Evolutionary conservation across 306 rosid species (phyloP), one percentile per base, ranked within the genome.

Genomic region (Prunus mongolica): DNA sequence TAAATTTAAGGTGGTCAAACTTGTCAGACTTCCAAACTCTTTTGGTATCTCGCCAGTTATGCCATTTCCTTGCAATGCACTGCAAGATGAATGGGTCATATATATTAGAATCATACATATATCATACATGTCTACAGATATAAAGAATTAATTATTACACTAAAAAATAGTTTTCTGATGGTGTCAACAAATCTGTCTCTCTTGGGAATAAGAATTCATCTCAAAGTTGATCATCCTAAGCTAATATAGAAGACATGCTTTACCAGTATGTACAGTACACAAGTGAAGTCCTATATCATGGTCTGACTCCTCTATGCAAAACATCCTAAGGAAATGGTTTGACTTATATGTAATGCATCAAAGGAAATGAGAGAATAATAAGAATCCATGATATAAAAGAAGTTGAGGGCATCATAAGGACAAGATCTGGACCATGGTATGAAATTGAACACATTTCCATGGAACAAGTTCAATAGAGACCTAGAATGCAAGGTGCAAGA

Each of bases 21-120:
- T 91, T 55, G 87, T 87, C 74, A 96, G 76, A 79, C 89, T 87
- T 74, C 98, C 99, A 13, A 91, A 77, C 79, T 91, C 97, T 81
- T 87, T 72, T 14, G 99, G 98, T 77, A 96, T 89, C 45, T 46
- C 81, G 16, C 98, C 99, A 27, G 87, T 84, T 58, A 96, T 93
- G 61, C 73, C 82, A 89, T 96, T 96, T 72, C 97, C 96, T 86
- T 88, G 97, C 83, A 96, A 86, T 45, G 88, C 78, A 77, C 99
- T 96, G 91, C 82, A 78, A 20, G 60, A 82, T 24, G 32, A 76
- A 86, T 52, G 74, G 52, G 81, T 68, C 14, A 64, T 66, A 63
- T 63, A 67, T 38, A 69, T 80, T 54, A 65, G 72, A 47, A 44
- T 74, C 45, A 41, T n/a, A 41, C n/a, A 62, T 27, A 12, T n/a